These are phyloP conservation scores for Globisporangium lucens DNA, from an alignment of 352 stramenopile species.

Conservation along the genomic window DNA sequence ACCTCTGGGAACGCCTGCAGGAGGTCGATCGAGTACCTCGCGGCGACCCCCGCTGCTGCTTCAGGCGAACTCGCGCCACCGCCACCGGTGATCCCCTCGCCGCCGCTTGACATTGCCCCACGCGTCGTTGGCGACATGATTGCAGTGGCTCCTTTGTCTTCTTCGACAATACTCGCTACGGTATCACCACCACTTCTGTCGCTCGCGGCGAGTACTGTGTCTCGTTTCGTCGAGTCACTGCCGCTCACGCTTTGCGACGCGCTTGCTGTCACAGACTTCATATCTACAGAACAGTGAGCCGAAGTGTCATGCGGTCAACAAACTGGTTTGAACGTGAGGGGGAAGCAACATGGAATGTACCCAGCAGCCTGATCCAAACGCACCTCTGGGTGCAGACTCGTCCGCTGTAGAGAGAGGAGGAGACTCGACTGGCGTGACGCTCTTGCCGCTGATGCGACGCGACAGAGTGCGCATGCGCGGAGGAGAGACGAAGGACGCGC, in stretches of 20 bases:
- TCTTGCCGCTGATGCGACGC: conserved; percentile 9
- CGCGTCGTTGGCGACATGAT: not conserved
- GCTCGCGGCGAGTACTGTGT: not conserved
- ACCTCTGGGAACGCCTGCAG: conserved; percentile 64
- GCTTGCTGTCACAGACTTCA: not conserved
- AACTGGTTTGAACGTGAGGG: not conserved
- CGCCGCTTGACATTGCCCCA: not conserved
- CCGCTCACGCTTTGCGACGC: not conserved
- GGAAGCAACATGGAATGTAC: not conserved
- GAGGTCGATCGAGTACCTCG: conserved; percentile 66
- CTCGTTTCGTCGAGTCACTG: not conserved
- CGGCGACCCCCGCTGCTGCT: not conserved
- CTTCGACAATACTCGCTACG: not conserved
- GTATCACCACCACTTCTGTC: not conserved
- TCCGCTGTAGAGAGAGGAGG: not conserved
- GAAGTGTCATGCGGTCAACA: not conserved
- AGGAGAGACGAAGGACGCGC: not conserved
- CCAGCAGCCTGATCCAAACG: not conserved
- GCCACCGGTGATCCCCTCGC: not conserved
- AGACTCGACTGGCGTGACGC: not conserved
- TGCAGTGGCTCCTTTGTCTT: not conserved
- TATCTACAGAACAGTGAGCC: not conserved
- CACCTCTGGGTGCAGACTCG: not conserved
- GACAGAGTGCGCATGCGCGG: not conserved
- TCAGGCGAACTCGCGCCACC: not conserved